Evolutionary conservation across 2,329 filamentous ascomycete species (phyloP).

Genomic region (Fusarium sp.): DNA sequence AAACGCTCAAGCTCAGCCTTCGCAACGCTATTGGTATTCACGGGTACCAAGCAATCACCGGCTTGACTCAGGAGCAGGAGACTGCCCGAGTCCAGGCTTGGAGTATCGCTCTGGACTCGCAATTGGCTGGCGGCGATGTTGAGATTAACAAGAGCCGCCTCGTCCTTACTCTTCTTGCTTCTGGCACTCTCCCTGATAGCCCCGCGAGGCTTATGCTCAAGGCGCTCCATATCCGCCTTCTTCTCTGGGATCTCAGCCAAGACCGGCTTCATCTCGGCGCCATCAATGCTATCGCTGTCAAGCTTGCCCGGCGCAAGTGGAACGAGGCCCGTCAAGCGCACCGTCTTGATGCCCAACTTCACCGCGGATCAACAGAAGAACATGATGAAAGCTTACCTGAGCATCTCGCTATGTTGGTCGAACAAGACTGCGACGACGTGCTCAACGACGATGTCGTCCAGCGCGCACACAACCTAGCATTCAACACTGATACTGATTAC

Average conservation of each 20-base stretch:
- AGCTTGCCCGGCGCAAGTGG: conserved; percentile 81
- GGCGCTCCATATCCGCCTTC: conserved; percentile 87
- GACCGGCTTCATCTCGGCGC: conserved; percentile 70
- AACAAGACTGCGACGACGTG: conserved; percentile 83
- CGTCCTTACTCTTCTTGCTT: conserved; percentile 85
- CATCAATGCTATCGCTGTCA: conserved; percentile 75
- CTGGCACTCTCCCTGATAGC: conserved; percentile 84
- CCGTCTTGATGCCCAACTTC: conserved; percentile 54
- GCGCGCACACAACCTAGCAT: conserved; percentile 87
- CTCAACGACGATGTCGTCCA: conserved; percentile 81
- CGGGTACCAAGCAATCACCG: conserved; percentile 80
- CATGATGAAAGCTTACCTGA: conserved; percentile 72
- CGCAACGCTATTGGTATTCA: conserved; percentile 80
- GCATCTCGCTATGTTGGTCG: conserved; percentile 78
- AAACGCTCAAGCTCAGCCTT: conserved; percentile 82
- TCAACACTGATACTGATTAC: conserved; percentile 79
- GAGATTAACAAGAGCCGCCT: conserved; percentile 90
- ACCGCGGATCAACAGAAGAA: conserved; percentile 53
- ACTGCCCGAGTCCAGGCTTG: conserved; percentile 88
- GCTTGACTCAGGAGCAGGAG: conserved; percentile 85
- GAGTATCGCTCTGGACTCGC: conserved; percentile 92
- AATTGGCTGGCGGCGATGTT: conserved; percentile 87
- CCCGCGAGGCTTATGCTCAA: conserved; percentile 89
- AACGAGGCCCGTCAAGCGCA: conserved; percentile 77
- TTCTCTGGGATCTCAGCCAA: conserved; percentile 80